Percentiles rank a stretch among this genome's conserved stretches.
Conservation (phyloP, 228 moss, liverwort and hornwort genomes). For the Sphagnum magellanicum region DNA sequence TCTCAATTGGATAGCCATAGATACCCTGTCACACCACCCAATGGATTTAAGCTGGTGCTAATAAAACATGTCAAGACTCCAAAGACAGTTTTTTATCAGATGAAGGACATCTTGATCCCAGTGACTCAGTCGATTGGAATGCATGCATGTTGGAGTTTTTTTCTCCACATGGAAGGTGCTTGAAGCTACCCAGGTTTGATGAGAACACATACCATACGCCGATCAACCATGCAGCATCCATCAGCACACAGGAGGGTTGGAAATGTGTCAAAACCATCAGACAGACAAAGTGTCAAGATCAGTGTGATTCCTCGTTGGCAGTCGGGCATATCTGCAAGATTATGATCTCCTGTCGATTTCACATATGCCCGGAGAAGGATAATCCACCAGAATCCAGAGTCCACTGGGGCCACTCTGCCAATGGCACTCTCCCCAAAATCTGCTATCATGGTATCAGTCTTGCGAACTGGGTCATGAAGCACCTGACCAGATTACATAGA, state of each 20-base stretch:
- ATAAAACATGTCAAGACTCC: too few relatives aligned
- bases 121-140: too few relatives aligned
- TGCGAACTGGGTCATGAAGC: constrained; percentile 74
- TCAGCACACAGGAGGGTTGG: constrained; percentile 89
- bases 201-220: constrained; percentile 65
- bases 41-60: not conserved
- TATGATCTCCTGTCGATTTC: constrained; percentile 82
- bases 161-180: too few relatives aligned
- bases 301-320: constrained; percentile 91
- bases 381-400: constrained; percentile 98
- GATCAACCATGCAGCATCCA: constrained; percentile 96
- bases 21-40: constrained; percentile 48
- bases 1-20: constrained; percentile 96
- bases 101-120: too few relatives aligned
- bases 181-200: too few relatives aligned
- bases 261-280: constrained; percentile 96
- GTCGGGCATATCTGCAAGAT: constrained; percentile 80
- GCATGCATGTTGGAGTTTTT: too few relatives aligned
- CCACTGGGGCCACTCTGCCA: constrained; percentile 91
- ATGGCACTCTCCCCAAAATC: constrained; percentile 97
- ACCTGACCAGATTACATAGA: constrained; percentile 15
- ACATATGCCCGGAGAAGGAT: constrained; percentile 91
- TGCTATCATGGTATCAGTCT: constrained; percentile 85
- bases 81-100: too few relatives aligned
- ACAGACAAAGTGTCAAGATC: constrained; percentile 79